phyloP scores from a whole-genome alignment of 2,329 filamentous ascomycete species.

The Bipolaris sorokiniana region DNA sequence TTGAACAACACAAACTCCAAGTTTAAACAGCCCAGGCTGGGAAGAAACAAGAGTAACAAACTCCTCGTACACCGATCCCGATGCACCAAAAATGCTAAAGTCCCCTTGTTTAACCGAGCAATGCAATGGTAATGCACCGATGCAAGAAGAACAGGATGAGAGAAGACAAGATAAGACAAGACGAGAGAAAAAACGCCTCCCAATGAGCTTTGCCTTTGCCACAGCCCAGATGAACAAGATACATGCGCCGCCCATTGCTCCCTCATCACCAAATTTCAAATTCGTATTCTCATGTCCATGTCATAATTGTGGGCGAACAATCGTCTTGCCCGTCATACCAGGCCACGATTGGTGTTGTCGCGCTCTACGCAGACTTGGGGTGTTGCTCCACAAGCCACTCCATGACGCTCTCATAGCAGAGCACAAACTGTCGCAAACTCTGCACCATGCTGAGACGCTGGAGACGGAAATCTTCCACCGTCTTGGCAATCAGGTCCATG shows the following conservation, averaged over 20 bases:
- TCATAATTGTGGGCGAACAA: conserved; percentile 13
- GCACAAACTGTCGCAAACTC: conserved; percentile 87
- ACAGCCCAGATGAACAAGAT: not conserved
- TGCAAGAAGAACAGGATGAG: not conserved
- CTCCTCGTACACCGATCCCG: not conserved
- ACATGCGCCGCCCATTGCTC: conserved; percentile 1
- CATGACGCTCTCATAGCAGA: conserved; percentile 93
- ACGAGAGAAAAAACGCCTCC: conserved; percentile 1
- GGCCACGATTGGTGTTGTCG: not conserved
- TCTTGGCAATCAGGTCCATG: conserved; percentile 80
- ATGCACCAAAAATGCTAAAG: not conserved
- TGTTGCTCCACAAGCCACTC: conserved; percentile 75
- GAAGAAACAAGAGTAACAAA: not conserved
- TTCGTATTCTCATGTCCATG: conserved; percentile 17
- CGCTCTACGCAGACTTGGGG: conserved; percentile 38
- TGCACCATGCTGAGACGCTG: conserved; percentile 97
- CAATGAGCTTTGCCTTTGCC: conserved; percentile 2
- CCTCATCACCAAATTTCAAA: not conserved
- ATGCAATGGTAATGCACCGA: not conserved
- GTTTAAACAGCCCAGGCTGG: too few species aligned
- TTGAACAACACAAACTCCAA: not conserved
- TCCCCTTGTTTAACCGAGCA: not conserved
- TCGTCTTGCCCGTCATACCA: conserved; percentile 2
- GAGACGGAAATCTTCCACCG: conserved; percentile 86
- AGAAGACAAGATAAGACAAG: not conserved